Base-by-base conservation (phyloP, 495 filamentous ascomycete species). In the Xylaria nigripes region DNA sequence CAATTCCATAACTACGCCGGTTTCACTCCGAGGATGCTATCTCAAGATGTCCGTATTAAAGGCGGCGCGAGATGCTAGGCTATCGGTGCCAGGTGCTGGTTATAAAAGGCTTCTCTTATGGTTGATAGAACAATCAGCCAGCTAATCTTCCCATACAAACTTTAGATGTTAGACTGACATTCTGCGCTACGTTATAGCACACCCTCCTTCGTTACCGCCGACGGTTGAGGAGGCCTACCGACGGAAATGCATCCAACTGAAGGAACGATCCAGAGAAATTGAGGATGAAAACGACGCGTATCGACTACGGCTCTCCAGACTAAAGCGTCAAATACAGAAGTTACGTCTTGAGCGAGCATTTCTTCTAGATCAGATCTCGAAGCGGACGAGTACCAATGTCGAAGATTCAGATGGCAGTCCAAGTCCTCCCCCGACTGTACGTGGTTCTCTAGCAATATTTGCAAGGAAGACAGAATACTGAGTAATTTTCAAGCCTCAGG, bases 141-240 rank as follows among this genome's bases (percentile, higher is more conserved):
- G 2, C 30, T 15, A 30, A 18, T 18, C 6, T 42, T 18, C 12
- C 3, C 4, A 4, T n/a, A 6, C 12, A 10, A 27, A 13, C 8
- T 12, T 36, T n/a, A 13, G 12, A 18, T 15, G n/a, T 42, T 30
- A 50, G 10, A 22, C 61, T 63, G 38, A 63, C 61, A 40, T 6
- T 6, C 21, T 51, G 45, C 45, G 45, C 60, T 55, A 61, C 30
- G 61, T 56, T 65, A 62, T 67, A 71, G 78, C 76, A 51, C 67
- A 74, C 44, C 79, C 83, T 22, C 81, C 84, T 1, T 69, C 83
- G 32, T 80, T 91, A n/a, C 90, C 93, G 13, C 91, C 93, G 18
- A 95, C 91, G 25, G 89, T 97, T 42, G 94, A 99, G 71, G 84
- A 88, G 63, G 90, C 92, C 50, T 99, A 99, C 72, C 89, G 92